Evolutionary conservation across 208 protist species (phyloP), one percentile per base, ranked within the genome.

Genomic region (Crithidia mellificae): DNA sequence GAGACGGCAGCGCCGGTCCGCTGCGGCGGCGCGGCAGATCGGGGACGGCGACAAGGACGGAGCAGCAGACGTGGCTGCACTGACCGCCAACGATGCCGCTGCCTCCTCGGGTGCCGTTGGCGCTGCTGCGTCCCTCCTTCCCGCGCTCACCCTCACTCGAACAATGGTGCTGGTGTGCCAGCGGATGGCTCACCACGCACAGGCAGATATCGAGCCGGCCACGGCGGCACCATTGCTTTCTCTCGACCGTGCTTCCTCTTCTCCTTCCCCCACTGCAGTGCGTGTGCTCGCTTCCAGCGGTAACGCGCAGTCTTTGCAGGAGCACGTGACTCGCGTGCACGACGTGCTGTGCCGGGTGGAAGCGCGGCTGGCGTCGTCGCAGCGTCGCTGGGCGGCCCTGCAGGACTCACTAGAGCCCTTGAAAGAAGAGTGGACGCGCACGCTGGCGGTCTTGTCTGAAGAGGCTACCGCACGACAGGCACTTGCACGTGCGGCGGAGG

Each of bases 151-250:
- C n/a, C 41, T 69, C 1, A 63, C 63, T 0, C 63, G 29, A 39
- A 32, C 63, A 22, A 46, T 63, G 22, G 70, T 76, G 63, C 70
- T 54, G 63, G 52, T 55, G 38, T 76, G 62, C 47, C 54, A 61
- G 19, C 49, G 44, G n/a, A 59, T 70, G 63, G 29, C 55, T 1
- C 19, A 44, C 46, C 17, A 29, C 17, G 7, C 29, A 5, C 2
- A 41, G 24, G n/a, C 41, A 14, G 24, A 34, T 12, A 0, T n/a
- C n/a, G 24, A 20, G 1, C 30, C 30, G 15, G 7, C 7, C 3
- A 36, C 2, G n/a, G n/a, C n/a, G n/a, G n/a, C 41, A 46, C 41
- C 41, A 17, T 6, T n/a, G 4, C 41, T n/a, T 15, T 6, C 41
- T n/a, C 41, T 46, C n/a, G 15, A 17, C 15, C 17, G 3, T 15